These are phyloP conservation scores for Hemileccinum impolitum DNA, from an alignment of 768 basidiomycete genomes.

Conservation along the genomic window DNA sequence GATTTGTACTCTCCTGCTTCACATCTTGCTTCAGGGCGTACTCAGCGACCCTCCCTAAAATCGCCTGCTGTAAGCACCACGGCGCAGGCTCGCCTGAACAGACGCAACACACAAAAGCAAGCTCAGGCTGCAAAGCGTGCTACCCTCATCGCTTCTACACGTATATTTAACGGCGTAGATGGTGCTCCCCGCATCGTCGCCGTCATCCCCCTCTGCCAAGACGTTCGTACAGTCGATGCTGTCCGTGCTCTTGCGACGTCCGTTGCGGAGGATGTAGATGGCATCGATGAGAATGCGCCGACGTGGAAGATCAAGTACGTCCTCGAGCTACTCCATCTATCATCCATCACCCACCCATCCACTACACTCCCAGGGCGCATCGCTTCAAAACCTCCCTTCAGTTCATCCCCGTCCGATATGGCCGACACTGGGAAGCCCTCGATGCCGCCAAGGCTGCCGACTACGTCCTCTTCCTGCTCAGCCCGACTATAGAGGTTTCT, in stretches of 20 bases:
- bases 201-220: conserved; percentile 77
- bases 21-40: conserved; percentile 45
- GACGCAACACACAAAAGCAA: conserved; percentile 85
- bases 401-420: conserved; percentile 74
- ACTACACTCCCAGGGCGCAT: conserved; percentile 54
- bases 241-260: conserved; percentile 57
- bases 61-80: conserved; percentile 44
- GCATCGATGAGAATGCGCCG: conserved; percentile 7
- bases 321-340: background rate
- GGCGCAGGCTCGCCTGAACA: conserved; percentile 71
- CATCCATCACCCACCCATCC: background rate
- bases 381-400: conserved; percentile 91
- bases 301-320: conserved; percentile 68
- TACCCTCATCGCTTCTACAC: conserved; percentile 62
- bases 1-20: background rate
- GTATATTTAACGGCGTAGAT: conserved; percentile 76
- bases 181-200: conserved; percentile 84
- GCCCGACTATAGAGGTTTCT: conserved; percentile 78
- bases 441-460: conserved; percentile 88
- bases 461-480: conserved; percentile 84
- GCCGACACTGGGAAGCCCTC: conserved; percentile 69
- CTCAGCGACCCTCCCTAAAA: conserved; percentile 55
- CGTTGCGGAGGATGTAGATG: conserved; percentile 44
- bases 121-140: conserved; percentile 68
- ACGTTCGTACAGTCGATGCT: conserved; percentile 51